phyloP scores from a whole-genome alignment of 306 rosid genomes.

The Quercus wislizeni region DNA sequence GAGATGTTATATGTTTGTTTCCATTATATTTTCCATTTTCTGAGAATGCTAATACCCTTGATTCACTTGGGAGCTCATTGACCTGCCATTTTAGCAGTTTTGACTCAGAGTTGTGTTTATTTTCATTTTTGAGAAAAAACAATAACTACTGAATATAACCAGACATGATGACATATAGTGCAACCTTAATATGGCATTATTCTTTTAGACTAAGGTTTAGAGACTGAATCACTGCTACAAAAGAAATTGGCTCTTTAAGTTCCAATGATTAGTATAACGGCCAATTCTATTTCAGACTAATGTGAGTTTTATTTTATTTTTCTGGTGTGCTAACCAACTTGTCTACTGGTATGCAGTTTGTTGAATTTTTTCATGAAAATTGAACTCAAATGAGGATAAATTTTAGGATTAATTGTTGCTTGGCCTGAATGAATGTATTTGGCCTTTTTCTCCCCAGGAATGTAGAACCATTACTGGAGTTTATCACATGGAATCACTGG shows the following conservation, averaged over 20 bases:
- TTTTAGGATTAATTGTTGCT: background rate
- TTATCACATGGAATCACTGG: slow-evolving; percentile 33
- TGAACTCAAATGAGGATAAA: background rate
- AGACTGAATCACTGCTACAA: background rate
- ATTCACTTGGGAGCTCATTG: background rate
- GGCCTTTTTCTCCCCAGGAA: slow-evolving; percentile 32
- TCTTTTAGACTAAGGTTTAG: background rate
- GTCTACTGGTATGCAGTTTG: background rate
- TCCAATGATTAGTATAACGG: background rate
- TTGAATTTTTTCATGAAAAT: background rate
- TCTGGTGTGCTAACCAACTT: background rate
- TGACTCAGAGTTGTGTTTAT: background rate
- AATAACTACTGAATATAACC: background rate
- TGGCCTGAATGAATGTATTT: slow-evolving; percentile 6
- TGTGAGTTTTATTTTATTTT: background rate
- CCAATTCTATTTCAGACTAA: background rate
- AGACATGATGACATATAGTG: background rate
- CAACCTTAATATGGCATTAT: background rate
- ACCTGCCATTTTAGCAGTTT: no score
- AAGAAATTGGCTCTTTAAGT: background rate
- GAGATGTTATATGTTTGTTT: background rate
- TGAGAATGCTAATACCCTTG: background rate
- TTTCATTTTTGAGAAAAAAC: background rate
- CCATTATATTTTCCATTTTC: background rate
- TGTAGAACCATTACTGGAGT: slow-evolving; percentile 30